phyloP scores from a whole-genome alignment of 768 basidiomycete genomes.

The Mycena pura region DNA sequence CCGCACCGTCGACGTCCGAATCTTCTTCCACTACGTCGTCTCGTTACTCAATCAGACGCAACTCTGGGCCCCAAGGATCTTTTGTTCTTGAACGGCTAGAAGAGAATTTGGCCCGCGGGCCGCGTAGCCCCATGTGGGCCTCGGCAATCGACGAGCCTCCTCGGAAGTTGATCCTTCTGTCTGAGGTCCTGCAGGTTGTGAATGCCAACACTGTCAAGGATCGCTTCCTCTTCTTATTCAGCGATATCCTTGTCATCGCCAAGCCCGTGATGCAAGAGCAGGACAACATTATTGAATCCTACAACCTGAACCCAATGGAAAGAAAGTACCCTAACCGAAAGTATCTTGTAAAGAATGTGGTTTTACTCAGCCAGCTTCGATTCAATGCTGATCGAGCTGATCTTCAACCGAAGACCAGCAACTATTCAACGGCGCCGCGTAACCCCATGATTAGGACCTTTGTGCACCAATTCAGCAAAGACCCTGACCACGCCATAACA shows the following conservation, averaged over 20 bases:
- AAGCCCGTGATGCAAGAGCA: slow-evolving; percentile 83
- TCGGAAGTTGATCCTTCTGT: slow-evolving; percentile 82
- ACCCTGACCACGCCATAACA: slow-evolving; percentile 82
- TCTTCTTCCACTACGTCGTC: slow-evolving; percentile 78
- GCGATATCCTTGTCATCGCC: slow-evolving; percentile 90
- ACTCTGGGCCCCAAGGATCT: slow-evolving; percentile 51
- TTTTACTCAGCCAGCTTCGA: slow-evolving; percentile 73
- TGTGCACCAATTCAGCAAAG: slow-evolving; percentile 77
- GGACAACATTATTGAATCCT: slow-evolving; percentile 63
- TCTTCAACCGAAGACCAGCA: slow-evolving; percentile 50
- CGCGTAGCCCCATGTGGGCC: slow-evolving; percentile 64
- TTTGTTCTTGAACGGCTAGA: slow-evolving; percentile 73
- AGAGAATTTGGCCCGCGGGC: slow-evolving; percentile 68
- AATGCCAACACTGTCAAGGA: slow-evolving; percentile 95
- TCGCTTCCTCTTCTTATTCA: slow-evolving; percentile 96
- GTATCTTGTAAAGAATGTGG: slow-evolving; percentile 90
- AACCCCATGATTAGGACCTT: slow-evolving; percentile 76
- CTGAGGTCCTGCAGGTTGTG: slow-evolving; percentile 91
- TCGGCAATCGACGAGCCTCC: slow-evolving; percentile 84
- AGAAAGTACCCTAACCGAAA: slow-evolving; percentile 79
- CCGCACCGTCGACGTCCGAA: slow-evolving; percentile 71
- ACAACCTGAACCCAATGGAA: slow-evolving; percentile 65
- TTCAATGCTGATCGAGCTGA: slow-evolving; percentile 77
- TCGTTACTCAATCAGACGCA: slow-evolving; percentile 59
- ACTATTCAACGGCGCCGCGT: slow-evolving; percentile 47